These are phyloP conservation scores for Globisporangium nunn DNA, from an alignment of 352 stramenopile genomes.

Conservation along the genomic window DNA sequence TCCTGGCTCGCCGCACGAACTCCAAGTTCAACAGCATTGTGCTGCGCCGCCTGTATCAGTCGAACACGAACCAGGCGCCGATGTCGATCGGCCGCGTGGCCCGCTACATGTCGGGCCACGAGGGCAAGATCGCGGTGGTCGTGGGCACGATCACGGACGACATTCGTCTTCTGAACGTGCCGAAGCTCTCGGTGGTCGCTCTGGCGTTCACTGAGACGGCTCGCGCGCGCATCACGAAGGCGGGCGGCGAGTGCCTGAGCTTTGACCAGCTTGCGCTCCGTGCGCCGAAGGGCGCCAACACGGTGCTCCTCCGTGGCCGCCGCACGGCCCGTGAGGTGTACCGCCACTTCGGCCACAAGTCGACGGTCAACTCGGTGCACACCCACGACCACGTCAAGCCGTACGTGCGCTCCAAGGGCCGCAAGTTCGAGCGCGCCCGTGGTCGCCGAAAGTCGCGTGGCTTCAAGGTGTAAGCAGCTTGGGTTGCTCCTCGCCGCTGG, in stretches of 20 bases:
- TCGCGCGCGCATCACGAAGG: conserved; percentile 95
- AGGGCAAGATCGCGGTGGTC: conserved; percentile 97
- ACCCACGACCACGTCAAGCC: conserved; percentile 98
- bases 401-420: conserved; percentile 97
- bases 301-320: conserved; percentile 96
- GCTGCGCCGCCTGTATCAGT: conserved; percentile 99
- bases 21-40: conserved; percentile 98
- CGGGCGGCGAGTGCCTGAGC: conserved; percentile 98
- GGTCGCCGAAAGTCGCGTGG: conserved; percentile 97
- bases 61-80: conserved; percentile 97
- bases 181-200: conserved; percentile 95
- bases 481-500: conserved; percentile 4
- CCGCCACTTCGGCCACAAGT: conserved; percentile 98
- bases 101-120: conserved; percentile 98
- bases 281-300: conserved; percentile 97
- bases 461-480: conserved; percentile 98
- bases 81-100: conserved; percentile 95
- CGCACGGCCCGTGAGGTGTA: conserved; percentile 96
- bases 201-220: conserved; percentile 98
- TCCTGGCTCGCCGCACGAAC: conserved; percentile 96
- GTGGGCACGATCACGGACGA: conserved; percentile 99
- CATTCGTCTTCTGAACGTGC: conserved; percentile 95
- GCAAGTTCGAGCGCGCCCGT: conserved; percentile 99
- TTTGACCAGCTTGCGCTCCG: conserved; percentile 99
- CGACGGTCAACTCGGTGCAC: conserved; percentile 96